Conservation (phyloP, 306 rosid species). For the Benincasa hispida region DNA sequence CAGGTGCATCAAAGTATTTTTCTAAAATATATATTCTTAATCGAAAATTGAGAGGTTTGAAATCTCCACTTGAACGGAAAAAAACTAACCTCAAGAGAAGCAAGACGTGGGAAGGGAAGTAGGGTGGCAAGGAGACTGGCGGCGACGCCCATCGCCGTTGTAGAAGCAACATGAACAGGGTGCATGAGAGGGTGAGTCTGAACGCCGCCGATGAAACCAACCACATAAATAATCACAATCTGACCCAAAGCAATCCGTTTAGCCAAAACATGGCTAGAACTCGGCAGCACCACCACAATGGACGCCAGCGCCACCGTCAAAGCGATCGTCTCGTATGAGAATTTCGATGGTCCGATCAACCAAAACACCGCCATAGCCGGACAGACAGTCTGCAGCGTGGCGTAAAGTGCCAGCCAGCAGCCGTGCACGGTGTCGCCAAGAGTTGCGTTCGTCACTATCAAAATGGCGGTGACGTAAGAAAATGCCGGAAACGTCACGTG, state of each 20-base stretch:
- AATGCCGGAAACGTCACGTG: conserved; percentile 50
- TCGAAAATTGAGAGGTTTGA: too few species aligned
- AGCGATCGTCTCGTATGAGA: conserved; percentile 26
- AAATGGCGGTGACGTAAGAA: conserved; percentile 47
- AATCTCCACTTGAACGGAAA: background rate
- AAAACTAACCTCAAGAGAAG: conserved; percentile 26
- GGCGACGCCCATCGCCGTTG: conserved; percentile 35
- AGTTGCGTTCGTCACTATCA: conserved; percentile 36
- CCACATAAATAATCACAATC: conserved; percentile 44
- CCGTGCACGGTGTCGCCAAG: conserved; percentile 46
- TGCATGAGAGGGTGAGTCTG: conserved; percentile 35
- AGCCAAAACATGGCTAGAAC: conserved; percentile 30
- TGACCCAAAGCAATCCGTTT: conserved; percentile 60
- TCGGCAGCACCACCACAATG: conserved; percentile 45
- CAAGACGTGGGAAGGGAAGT: conserved; percentile 58
- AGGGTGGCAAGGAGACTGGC: conserved; percentile 56
- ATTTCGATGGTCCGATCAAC: conserved; percentile 30
- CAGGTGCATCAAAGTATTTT: too few species aligned
- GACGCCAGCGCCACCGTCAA: conserved; percentile 41
- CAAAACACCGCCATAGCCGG: conserved; percentile 44
- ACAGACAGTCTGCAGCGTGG: conserved; percentile 33
- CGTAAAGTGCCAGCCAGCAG: conserved; percentile 40
- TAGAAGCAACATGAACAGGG: conserved; percentile 46
- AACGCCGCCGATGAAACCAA: conserved; percentile 28
- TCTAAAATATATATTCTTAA: too few species aligned